Base-by-base conservation (phyloP, 208 protist genomes). In the Acanthamoeba triangularis region DNA sequence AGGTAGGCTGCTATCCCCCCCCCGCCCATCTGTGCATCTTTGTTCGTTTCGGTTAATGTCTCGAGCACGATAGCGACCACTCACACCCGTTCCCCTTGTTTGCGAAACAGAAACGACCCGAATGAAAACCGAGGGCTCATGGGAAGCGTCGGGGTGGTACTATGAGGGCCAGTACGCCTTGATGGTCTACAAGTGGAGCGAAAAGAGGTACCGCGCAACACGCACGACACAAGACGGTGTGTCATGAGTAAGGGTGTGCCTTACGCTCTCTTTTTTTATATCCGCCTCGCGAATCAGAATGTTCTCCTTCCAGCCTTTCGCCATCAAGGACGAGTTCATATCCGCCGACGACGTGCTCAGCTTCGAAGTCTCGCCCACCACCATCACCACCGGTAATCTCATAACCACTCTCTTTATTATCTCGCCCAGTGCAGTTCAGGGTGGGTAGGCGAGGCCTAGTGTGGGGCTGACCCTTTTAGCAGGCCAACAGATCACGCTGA, bases 291-390 rank as follows among this genome's bases (percentile, higher is more conserved):
- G 33, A n/a, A n/a, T n/a, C 6, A 82, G 74, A 25, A 28, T 52
- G 10, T 8, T 82, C 4, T 23, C n/a, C 10, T 28, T 54, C 10
- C 13, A 30, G 20, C 74, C 74, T 20, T 49, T 82, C 10, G 44
- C 18, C 7, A 35, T 82, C 74, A 82, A 52, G 44, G 74, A 82
- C 41, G 74, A 54, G 41, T 82, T 82, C 37, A 54, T 82, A n/a
- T 14, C 35, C 6, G 74, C 30, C 20, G 74, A 44, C 14, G 74
- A 82, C 44, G 74, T 82, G 37, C 44, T 82, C 41, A 82, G 74
- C 74, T 82, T 82, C 41, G 74, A 82, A 82, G 74, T 82, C 74
- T 82, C 74, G 74, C 74, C 74, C 4, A 49, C 74, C 44, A 82
- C 74, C 23, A 37, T 82, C 35, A 49, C 20, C 33, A 41, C 23